Evolutionary conservation across 441 rosid species (phyloP).

Genomic region (Erysimum pusillum): DNA sequence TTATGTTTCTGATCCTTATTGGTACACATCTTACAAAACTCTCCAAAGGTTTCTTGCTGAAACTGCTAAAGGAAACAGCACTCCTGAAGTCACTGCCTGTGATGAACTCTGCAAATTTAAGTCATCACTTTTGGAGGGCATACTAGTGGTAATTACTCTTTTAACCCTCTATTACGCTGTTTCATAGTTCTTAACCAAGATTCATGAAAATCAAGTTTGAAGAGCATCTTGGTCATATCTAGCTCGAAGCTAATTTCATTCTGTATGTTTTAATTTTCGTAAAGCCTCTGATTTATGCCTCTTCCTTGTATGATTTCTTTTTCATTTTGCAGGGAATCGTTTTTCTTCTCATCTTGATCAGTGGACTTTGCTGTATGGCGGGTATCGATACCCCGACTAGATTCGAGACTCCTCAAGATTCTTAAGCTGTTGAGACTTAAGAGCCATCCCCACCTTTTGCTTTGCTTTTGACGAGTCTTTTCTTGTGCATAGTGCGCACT

Average conservation of each 20-base stretch:
- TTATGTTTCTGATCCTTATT: conserved; percentile 73
- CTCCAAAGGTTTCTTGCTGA: conserved; percentile 81
- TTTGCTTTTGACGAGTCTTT: conserved; percentile 46
- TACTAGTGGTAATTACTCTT: conserved; percentile 80
- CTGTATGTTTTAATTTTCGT: no score
- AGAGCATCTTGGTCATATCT: no score
- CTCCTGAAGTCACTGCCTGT: conserved; percentile 51
- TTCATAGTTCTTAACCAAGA: no score
- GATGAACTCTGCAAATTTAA: conserved; percentile 82
- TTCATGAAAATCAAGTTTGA: no score
- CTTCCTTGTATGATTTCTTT: no score
- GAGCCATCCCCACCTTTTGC: conserved; percentile 40
- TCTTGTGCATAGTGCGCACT: conserved; percentile 42
- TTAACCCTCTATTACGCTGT: no score
- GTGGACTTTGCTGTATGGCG: conserved; percentile 96
- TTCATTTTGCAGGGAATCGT: conserved; percentile 93
- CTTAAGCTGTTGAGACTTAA: conserved; percentile 49
- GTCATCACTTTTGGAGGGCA: conserved; percentile 82
- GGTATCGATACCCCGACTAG: conserved; percentile 92
- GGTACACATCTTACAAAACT: conserved; percentile 60
- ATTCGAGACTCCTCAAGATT: conserved; percentile 90
- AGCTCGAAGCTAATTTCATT: no score
- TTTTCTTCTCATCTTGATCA: conserved; percentile 82
- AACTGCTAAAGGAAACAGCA: conserved; percentile 50
- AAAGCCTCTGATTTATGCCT: no score